Base-by-base conservation (phyloP, 345 rosid genomes). In the Durio zibethinus region DNA sequence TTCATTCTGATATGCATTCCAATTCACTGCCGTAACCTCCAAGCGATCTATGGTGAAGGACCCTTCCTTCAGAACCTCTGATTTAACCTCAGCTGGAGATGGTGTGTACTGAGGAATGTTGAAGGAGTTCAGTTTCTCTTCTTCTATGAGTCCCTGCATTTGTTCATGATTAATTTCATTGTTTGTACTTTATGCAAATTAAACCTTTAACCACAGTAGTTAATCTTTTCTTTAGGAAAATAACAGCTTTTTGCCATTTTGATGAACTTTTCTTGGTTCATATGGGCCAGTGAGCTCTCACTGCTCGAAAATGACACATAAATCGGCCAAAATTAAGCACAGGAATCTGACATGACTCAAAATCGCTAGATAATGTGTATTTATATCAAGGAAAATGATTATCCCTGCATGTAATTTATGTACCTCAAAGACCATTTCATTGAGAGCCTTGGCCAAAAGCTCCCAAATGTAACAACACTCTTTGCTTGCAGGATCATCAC, bases 81-180 rank as follows among this genome's bases (percentile, higher is more conserved):
- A 18, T 72, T 77, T 76, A 42, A 88, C 87, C 78, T 90, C 94
- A 3, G 10, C 36, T 3, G 84, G 83, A 5, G 90, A 88, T 62
- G 91, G 89, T 35, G 77, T 83, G 77, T 87, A 90, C 0, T 79
- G 77, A 14, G 91, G 93, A 53, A 88, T 81, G 81, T 90, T 88
- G 78, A 90, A 90, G 25, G 84, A 61, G 33, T 84, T 73, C 75
- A 88, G 7, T 33, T 80, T 84, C 70, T 82, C 84, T 76, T 86
- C 82, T 31, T 87, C 84, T 60, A 90, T 80, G 5, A 83, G 1
- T 63, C 92, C 92, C 92, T 90, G 81, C 67, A 50, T 45, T 72
- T 68, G 1, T 27, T 15, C 10, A 10, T 0, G 6, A n/a, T n/a
- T n/a, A n/a, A 50, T 43, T 12, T 18, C 68, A 33, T 62, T n/a